Percentiles rank a stretch among this genome's conserved stretches.
phyloP scores from a whole-genome alignment of 768 basidiomycete species.

The Kwoniella newhampshirensis region DNA sequence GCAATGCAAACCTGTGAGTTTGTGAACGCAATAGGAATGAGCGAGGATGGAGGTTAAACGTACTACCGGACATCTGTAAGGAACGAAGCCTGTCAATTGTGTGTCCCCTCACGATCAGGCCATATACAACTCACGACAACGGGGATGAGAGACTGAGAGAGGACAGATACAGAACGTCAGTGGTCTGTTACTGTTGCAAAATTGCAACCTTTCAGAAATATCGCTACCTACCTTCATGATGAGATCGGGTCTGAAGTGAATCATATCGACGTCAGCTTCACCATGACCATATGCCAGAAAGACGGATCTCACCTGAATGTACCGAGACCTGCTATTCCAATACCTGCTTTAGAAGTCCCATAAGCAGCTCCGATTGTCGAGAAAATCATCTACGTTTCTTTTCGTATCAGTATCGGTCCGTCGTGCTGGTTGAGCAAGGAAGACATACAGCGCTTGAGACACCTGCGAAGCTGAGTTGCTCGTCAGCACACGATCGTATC shows the following conservation, averaged over 20 bases:
- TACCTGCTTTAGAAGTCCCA: slow-evolving; percentile 94
- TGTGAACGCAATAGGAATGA: background rate
- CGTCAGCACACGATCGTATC: slow-evolving; percentile 9
- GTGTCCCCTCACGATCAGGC: background rate
- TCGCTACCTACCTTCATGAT: slow-evolving; percentile 99
- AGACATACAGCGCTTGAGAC: slow-evolving; percentile 87
- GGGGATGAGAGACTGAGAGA: slow-evolving; percentile 79
- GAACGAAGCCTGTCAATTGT: background rate
- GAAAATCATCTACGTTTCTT: slow-evolving; percentile 78
- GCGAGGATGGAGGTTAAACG: slow-evolving; percentile 10
- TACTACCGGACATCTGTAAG: slow-evolving; percentile 74
- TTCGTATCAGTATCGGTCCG: background rate
- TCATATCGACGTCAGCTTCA: too few species aligned
- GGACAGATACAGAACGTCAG: background rate
- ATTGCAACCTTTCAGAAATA: too few species aligned
- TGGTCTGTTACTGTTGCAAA: too few species aligned
- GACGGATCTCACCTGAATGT: slow-evolving; percentile 71
- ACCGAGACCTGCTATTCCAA: slow-evolving; percentile 92
- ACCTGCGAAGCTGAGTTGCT: slow-evolving; percentile 68
- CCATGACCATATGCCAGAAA: too few species aligned
- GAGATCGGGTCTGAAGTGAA: slow-evolving; percentile 66
- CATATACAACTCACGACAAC: slow-evolving; percentile 63
- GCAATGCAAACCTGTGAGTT: slow-evolving; percentile 1
- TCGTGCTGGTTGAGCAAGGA: too few species aligned
- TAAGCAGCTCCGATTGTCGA: slow-evolving; percentile 90